Percentiles rank a stretch among this genome's conserved stretches.
phyloP scores from a whole-genome alignment of 1,284 basidiomycete genomes.

The Tylopilus orsonianus region DNA sequence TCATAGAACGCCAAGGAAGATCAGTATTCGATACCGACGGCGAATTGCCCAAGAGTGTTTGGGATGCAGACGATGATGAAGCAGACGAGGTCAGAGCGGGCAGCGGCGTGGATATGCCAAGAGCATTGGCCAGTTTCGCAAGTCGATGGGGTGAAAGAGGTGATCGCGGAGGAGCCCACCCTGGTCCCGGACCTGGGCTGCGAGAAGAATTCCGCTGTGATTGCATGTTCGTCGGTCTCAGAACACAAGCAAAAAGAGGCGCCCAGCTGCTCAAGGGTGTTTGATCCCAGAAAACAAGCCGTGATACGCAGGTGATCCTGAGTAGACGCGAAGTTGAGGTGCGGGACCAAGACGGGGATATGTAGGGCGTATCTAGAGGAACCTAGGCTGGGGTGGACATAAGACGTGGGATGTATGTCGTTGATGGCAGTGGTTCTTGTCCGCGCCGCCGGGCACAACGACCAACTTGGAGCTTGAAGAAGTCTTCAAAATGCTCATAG shows the following conservation, averaged over 20 bases:
- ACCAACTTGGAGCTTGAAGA: constrained; percentile 6
- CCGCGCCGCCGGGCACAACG: constrained; percentile 9
- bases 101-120: constrained; percentile 72
- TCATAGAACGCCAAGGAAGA: constrained; percentile 53
- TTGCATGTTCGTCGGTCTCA: constrained; percentile 10
- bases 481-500: constrained; percentile 11
- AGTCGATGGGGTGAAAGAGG: constrained; percentile 73
- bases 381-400: constrained; percentile 4
- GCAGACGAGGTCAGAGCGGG: constrained; percentile 44
- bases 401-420: neutral
- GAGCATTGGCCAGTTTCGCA: constrained; percentile 78
- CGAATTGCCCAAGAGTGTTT: constrained; percentile 29
- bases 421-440: neutral
- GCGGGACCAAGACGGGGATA: neutral
- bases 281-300: constrained; percentile 4
- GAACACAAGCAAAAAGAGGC: neutral
- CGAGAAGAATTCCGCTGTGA: constrained; percentile 16
- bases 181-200: constrained; percentile 25
- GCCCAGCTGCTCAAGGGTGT: constrained; percentile 2
- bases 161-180: constrained; percentile 62
- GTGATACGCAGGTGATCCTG: constrained; percentile 9
- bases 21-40: constrained; percentile 39
- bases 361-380: constrained; percentile 17
- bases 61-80: constrained; percentile 35
- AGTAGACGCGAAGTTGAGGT: constrained; percentile 1